Evolutionary conservation across 768 basidiomycete species (phyloP), one percentile per base, ranked within the genome.

Genomic region (Kwoniella europaea): DNA sequence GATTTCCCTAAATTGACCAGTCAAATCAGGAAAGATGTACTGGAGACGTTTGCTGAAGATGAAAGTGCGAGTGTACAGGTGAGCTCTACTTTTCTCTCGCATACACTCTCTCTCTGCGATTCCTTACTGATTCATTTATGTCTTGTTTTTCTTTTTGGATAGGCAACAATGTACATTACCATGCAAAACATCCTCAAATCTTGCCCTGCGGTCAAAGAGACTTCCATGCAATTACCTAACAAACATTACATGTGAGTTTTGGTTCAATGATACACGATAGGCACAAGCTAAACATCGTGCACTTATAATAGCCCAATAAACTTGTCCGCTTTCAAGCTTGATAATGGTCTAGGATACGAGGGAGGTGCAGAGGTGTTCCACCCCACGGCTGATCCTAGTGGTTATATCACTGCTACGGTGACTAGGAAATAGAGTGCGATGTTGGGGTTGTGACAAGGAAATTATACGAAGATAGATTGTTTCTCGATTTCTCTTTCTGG

Each of bases 121-220:
- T 43, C 3, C 13, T 20, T n/a, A 41, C 35, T 43, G 41, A 62
- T n/a, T n/a, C n/a, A n/a, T n/a, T n/a, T n/a, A n/a, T n/a, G n/a
- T n/a, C n/a, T n/a, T n/a, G n/a, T n/a, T n/a, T n/a, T n/a, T n/a
- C n/a, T n/a, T n/a, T n/a, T n/a, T n/a, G n/a, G n/a, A n/a, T n/a
- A n/a, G 92, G 95, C 95, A 10, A 97, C 94, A 29, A 85, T 96
- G 62, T 95, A 90, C 87, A 92, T 91, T 85, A 95, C 95, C 89
- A 92, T 87, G 0, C 88, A 91, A 72, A 86, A 87, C 1, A 86
- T 98, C 73, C 84, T 97, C 35, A 84, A 84, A 1, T 89, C 91
- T 81, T 91, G 93, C 76, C 82, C 83, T 2, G 85, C 85, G 2
- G 86, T 97, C 13, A 80, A 86, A 54, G 83, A 83, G 2, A 90